Evolutionary conservation across 2,329 filamentous ascomycete genomes (phyloP).

Genomic region (Leptographium galeiforme): DNA sequence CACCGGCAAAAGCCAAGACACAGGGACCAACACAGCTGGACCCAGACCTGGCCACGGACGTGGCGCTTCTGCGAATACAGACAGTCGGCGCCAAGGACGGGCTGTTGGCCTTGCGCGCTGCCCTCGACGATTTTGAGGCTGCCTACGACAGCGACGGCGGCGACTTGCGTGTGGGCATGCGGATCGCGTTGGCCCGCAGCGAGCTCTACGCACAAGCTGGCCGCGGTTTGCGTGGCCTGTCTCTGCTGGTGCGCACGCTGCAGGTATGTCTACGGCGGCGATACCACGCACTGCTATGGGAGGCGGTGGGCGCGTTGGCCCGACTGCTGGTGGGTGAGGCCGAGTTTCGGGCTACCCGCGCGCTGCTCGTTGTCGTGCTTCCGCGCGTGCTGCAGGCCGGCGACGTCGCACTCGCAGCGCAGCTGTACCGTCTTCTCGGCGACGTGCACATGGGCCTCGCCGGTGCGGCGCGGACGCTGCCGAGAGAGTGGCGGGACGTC

Average conservation of each 20-base stretch:
- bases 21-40: conserved; percentile 29
- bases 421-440: conserved; percentile 55
- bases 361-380: conserved; percentile 54
- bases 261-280: conserved; percentile 58
- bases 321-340: conserved; percentile 55
- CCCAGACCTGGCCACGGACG: conserved; percentile 35
- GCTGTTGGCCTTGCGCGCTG: conserved; percentile 19
- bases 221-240: conserved; percentile 62
- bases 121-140: conserved; percentile 21
- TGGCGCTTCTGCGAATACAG: conserved; percentile 40
- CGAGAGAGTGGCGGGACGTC: neutral
- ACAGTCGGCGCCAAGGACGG: conserved; percentile 27
- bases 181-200: conserved; percentile 60
- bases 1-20: neutral
- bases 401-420: conserved; percentile 46
- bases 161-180: conserved; percentile 43
- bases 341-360: conserved; percentile 55
- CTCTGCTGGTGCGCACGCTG: conserved; percentile 60
- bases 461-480: conserved; percentile 23
- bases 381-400: conserved; percentile 66
- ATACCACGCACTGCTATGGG: conserved; percentile 58
- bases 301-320: conserved; percentile 52
- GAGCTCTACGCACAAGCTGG: conserved; percentile 55
- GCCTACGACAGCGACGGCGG: conserved; percentile 11
- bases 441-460: conserved; percentile 72